Percentiles rank a stretch among this genome's conserved stretches.
Conservation (phyloP, 495 filamentous ascomycete species). For the Aspergillus olivimuriae region DNA sequence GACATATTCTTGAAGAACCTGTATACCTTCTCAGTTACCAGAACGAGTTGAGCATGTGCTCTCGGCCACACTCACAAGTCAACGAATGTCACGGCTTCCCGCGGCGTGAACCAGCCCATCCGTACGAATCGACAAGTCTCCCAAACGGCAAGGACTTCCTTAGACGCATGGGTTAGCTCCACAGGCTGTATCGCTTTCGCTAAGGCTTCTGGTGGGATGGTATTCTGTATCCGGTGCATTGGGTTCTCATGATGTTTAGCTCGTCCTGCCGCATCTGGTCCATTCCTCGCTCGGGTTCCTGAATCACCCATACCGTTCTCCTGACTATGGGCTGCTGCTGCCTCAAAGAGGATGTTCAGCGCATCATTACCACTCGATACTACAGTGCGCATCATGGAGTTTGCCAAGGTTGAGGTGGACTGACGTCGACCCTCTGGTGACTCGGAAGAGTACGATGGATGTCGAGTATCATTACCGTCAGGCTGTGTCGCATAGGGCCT, state of each 20-base stretch:
- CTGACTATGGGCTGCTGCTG: conserved; percentile 35
- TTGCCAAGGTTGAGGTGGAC: conserved; percentile 31
- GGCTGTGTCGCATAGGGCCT: not conserved
- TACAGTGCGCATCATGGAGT: conserved; percentile 43
- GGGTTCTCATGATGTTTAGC: conserved; percentile 15
- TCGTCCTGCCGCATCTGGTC: conserved; percentile 7
- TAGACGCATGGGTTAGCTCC: conserved; percentile 22
- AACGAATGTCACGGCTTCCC: conserved; percentile 43
- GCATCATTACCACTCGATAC: conserved; percentile 48
- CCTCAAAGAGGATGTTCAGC: conserved; percentile 48
- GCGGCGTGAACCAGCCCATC: conserved; percentile 48
- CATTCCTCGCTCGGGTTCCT: conserved; percentile 8
- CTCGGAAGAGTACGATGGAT: conserved; percentile 1
- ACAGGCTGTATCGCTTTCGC: conserved; percentile 21
- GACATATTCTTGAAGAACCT: conserved; percentile 56
- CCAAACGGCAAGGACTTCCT: conserved; percentile 40
- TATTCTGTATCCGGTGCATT: conserved; percentile 2
- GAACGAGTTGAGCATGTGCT: too few relatives aligned
- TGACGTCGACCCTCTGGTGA: conserved; percentile 15
- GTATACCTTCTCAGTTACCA: too few relatives aligned
- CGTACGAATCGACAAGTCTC: conserved; percentile 45
- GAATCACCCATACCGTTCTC: conserved; percentile 18
- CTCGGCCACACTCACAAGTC: conserved; percentile 56
- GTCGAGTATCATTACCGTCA: conserved; percentile 3
- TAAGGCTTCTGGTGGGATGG: conserved; percentile 12